Evolutionary conservation across 768 basidiomycete genomes (phyloP), one percentile per base, ranked within the genome.

Genomic region (Naganishia onofrii): DNA sequence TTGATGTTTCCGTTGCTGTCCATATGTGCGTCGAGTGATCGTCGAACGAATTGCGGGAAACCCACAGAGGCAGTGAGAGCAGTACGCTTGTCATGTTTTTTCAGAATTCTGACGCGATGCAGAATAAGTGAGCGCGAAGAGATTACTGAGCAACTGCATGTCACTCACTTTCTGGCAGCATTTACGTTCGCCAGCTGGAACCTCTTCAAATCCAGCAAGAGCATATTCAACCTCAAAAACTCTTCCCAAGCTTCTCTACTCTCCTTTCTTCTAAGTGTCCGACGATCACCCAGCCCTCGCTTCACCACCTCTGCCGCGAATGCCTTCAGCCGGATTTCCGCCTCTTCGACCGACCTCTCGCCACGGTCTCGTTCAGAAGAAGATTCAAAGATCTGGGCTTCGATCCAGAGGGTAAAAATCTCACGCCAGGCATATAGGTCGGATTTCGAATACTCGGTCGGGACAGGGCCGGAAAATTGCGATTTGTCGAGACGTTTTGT

Each of bases 11-110:
- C 77, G 46, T 76, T 73, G 29, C 63, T 32, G 51, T 76, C 74
- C 5, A 76, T 70, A 21, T 72, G 72, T 0, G 78, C 72, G 19
- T 76, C 75, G 13, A 82, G 69, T 0, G 79, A 77, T 12, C 76
- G 75, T 17, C 75, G 74, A 52, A 83, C 80, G 68, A 84, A 83
- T 26, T 76, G 69, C 3, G 74, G 88, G 85, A 73, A 89, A 3
- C 81, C 80, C 21, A 71, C 72, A 8, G 82, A 81, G 19, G 82
- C 84, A 0, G 90, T 89, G 10, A 97, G 83, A 0, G 90, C 87
- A 0, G 93, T 95, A 3, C 91, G 88, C 78, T 95, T 95, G 32
- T 90, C 85, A 77, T 94, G 93, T 77, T 96, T 96, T 84, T 95
- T 95, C 64, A 95, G 85, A 67, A 81, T 78, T 60, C 74, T 77